Conservation (phyloP, 2,329 filamentous ascomycete species). For the Neurospora crassa region DNA sequence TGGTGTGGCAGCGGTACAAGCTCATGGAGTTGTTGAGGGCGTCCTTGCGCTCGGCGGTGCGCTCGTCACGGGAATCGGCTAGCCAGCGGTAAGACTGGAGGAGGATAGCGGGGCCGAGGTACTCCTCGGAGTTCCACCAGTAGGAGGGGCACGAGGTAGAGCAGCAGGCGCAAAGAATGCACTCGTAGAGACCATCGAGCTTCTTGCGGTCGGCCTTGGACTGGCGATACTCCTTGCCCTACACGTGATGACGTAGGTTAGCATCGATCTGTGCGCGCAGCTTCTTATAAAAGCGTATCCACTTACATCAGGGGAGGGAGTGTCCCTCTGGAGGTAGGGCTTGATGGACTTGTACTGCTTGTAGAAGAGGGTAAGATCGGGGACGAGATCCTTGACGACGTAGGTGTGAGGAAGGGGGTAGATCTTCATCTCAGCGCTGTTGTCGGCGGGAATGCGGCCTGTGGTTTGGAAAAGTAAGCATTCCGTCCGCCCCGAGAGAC, state of each 20-base stretch:
- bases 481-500: background rate
- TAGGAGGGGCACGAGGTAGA: slow-evolving; percentile 98
- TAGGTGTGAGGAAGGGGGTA: slow-evolving; percentile 98
- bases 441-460: slow-evolving; percentile 91
- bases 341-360: slow-evolving; percentile 99
- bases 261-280: background rate
- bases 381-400: slow-evolving; percentile 97
- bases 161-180: slow-evolving; percentile 98
- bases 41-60: slow-evolving; percentile 75
- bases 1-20: slow-evolving; percentile 97
- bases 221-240: slow-evolving; percentile 91
- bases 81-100: slow-evolving; percentile 98
- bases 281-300: background rate
- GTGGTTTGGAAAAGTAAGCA: slow-evolving; percentile 3
- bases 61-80: slow-evolving; percentile 88
- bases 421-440: slow-evolving; percentile 74
- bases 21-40: slow-evolving; percentile 98
- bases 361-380: slow-evolving; percentile 97
- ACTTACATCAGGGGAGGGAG: slow-evolving; percentile 72
- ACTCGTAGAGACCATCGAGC: slow-evolving; percentile 97
- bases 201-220: slow-evolving; percentile 87
- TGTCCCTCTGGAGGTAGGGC: slow-evolving; percentile 91
- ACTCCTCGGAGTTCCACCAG: slow-evolving; percentile 99
- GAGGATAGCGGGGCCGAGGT: slow-evolving; percentile 92
- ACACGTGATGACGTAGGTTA: slow-evolving; percentile 10